Evolutionary conservation across 345 rosid species (phyloP).

Genomic region (Anastatica hierochuntica): DNA sequence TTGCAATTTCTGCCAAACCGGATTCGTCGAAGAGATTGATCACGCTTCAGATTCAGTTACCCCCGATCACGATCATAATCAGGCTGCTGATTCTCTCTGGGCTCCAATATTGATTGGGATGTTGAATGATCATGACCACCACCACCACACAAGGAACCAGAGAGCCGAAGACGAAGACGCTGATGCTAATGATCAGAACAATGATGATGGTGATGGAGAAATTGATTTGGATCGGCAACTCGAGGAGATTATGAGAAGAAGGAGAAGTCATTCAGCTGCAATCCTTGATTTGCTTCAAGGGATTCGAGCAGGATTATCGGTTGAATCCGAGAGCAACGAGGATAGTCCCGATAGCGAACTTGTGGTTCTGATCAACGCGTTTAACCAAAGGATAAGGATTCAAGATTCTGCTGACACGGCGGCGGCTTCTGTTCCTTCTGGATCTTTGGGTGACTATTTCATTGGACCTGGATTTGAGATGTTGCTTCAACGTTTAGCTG

Average conservation of each 20-base stretch:
- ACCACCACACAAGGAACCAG: slow-evolving; percentile 34
- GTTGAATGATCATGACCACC: slow-evolving; percentile 44
- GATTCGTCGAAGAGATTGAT: slow-evolving; percentile 47
- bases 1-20: slow-evolving; percentile 49
- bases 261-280: slow-evolving; percentile 51
- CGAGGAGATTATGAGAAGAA: slow-evolving; percentile 45
- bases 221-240: slow-evolving; percentile 40
- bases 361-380: slow-evolving; percentile 37
- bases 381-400: slow-evolving; percentile 39
- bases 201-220: slow-evolving; percentile 29
- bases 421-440: slow-evolving; percentile 16
- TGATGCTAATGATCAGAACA: slow-evolving; percentile 28
- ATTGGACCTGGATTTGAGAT: slow-evolving; percentile 70
- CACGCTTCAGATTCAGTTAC: slow-evolving; percentile 27
- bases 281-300: slow-evolving; percentile 58
- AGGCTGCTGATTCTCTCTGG: slow-evolving; percentile 40
- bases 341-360: slow-evolving; percentile 36
- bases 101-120: slow-evolving; percentile 68
- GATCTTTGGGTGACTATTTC: slow-evolving; percentile 71
- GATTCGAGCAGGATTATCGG: slow-evolving; percentile 50
- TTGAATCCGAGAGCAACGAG: slow-evolving; percentile 38
- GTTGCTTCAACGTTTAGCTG: slow-evolving; percentile 72
- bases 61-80: not conserved
- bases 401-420: slow-evolving; percentile 38
- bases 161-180: slow-evolving; percentile 22